These are phyloP conservation scores for Neophaeococcomyces mojaviensis DNA, from an alignment of 2,329 filamentous ascomycete species.

Conservation along the genomic window DNA sequence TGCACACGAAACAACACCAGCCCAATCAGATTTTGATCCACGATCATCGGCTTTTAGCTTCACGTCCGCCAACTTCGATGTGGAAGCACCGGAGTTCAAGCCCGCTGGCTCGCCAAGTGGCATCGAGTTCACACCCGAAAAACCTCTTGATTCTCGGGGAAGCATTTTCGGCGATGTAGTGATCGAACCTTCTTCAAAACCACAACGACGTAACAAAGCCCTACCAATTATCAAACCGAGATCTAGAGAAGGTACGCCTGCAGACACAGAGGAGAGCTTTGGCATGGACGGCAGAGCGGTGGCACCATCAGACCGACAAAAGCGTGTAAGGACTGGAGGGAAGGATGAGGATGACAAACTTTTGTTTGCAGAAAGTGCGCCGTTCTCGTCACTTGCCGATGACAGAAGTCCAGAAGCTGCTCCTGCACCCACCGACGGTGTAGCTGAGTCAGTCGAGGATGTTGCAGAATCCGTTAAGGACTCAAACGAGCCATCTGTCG, in stretches of 20 bases:
- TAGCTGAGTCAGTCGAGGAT: neutral
- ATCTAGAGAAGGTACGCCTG: slow-evolving; percentile 38
- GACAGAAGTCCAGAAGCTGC: slow-evolving; percentile 8
- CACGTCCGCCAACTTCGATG: slow-evolving; percentile 62
- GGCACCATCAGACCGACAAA: slow-evolving; percentile 62
- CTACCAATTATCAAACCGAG: slow-evolving; percentile 59
- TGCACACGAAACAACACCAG: neutral
- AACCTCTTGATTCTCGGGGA: slow-evolving; percentile 13
- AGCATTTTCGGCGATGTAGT: slow-evolving; percentile 64
- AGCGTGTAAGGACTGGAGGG: slow-evolving; percentile 58
- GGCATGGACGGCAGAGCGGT: slow-evolving; percentile 55
- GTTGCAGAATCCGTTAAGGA: slow-evolving; percentile 12
- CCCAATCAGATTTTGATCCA: slow-evolving; percentile 10
- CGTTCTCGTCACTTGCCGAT: slow-evolving; percentile 19
- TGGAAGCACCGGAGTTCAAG: slow-evolving; percentile 69
- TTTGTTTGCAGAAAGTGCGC: slow-evolving; percentile 55
- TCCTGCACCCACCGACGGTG: slow-evolving; percentile 9
- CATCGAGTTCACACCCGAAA: slow-evolving; percentile 6
- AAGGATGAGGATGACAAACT: slow-evolving; percentile 66
- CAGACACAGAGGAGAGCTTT: slow-evolving; percentile 41
- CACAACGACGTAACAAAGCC: slow-evolving; percentile 63
- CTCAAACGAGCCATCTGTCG: neutral
- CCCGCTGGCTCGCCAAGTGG: slow-evolving; percentile 35
- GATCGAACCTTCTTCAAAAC: slow-evolving; percentile 55
- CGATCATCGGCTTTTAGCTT: slow-evolving; percentile 28